A percentile compares a stretch with the other conserved stretches of the same genome.
These are phyloP conservation scores for Glaciozyma martinii DNA, from an alignment of 768 basidiomycete genomes.

Conservation along the genomic window DNA sequence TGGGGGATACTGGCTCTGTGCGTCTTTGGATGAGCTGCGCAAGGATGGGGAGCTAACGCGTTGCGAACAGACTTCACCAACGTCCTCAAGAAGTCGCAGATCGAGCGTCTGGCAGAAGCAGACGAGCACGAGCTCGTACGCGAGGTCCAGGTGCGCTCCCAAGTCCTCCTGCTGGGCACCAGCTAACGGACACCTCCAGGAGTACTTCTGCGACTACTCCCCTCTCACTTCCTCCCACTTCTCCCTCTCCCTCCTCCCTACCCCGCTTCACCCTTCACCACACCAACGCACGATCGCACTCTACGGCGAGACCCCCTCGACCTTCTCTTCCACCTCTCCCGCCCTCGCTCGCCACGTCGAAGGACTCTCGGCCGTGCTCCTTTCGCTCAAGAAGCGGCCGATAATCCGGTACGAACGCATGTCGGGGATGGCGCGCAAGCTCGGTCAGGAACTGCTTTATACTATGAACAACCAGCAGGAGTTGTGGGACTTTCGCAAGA, in stretches of 20 bases:
- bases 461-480: constrained; percentile 66
- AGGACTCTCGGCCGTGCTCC: constrained; percentile 71
- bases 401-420: constrained; percentile 88
- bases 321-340: constrained; percentile 50
- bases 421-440: constrained; percentile 81
- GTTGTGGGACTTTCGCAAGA: constrained; percentile 84
- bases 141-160: constrained; percentile 74
- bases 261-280: constrained; percentile 44
- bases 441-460: constrained; percentile 79
- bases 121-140: constrained; percentile 94
- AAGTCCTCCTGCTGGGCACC: neutral
- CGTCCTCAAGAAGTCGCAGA: constrained; percentile 73
- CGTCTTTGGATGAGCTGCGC: constrained; percentile 47
- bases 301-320: constrained; percentile 60
- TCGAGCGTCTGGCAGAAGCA: constrained; percentile 84
- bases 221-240: constrained; percentile 79
- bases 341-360: constrained; percentile 63
- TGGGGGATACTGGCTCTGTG: constrained; percentile 98
- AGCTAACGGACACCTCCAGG: constrained; percentile 43
- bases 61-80: constrained; percentile 77
- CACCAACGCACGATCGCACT: constrained; percentile 41
- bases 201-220: constrained; percentile 95
- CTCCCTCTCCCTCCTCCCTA: constrained; percentile 70
- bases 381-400: constrained; percentile 94
- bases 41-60: neutral